Base-by-base conservation (phyloP, 495 filamentous ascomycete genomes). In the Parmelia sp. region DNA sequence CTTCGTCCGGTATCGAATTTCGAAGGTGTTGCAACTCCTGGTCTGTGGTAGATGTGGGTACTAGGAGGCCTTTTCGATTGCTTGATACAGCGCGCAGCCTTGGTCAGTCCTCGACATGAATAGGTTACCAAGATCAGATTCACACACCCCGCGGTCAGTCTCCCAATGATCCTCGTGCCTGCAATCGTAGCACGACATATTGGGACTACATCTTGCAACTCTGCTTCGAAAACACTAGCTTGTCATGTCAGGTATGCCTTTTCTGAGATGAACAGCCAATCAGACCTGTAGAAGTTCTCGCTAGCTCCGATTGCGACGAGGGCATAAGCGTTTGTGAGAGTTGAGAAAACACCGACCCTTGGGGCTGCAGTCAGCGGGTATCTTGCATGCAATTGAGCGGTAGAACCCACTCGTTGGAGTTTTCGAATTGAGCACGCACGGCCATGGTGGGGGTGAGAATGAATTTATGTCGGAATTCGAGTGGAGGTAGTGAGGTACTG, bases 151-250 rank as follows among this genome's bases (percentile, higher is more conserved):
- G 92, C 90, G 63, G 95, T 96, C 78, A 98, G 82, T 72, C 93
- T 86, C 53, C 94, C 94, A 71, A 98, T 87, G 74, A 98, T 97
- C 65, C 93, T 82, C 40, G 93, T 98, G 63, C 94, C 95, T 36
- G 91, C 92, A 72, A 98, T 97, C n/a, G 92, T 96, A 61, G 91
- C 90, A 73, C 93, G 90, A 78, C 92, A 96, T 78, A 97, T 96
- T 66, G 94, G 94, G 61, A 98, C 96, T 62, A 96, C 88, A 79
- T 97, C 95, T 80, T 94, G 90, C 40, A 98, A 81, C 79, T 98
- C 94, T 62, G 94, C 86, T 80, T 98, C 95, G 81, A 98, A 98
- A 69, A 97, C 82, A 81, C 80, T 53, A 49, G 39, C 36, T 27
- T n/a, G 27, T 14, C 25, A 25, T 60, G 40, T 60, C 58, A 60